Evolutionary conservation across 2,329 filamentous ascomycete genomes (phyloP).

Genomic region (Xylaria sp.): DNA sequence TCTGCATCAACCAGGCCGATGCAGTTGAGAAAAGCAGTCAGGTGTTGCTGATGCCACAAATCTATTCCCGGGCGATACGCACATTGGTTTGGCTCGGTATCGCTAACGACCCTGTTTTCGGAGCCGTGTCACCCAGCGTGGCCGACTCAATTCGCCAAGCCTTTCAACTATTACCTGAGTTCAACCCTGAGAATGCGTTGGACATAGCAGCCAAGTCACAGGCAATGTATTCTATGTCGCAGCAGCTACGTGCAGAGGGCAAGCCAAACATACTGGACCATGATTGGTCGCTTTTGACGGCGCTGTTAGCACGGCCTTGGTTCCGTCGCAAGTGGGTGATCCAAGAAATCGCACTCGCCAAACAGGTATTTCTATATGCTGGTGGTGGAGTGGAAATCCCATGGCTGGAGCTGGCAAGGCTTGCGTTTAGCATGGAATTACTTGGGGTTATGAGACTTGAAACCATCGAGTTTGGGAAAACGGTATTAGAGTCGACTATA

Average conservation of each 20-base stretch:
- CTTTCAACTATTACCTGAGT: slow-evolving; percentile 4
- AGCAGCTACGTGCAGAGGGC: slow-evolving; percentile 11
- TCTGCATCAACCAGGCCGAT: slow-evolving; percentile 19
- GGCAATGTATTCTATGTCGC: not conserved
- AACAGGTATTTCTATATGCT: slow-evolving; percentile 5
- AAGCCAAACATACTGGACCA: slow-evolving; percentile 23
- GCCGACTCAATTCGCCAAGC: slow-evolving; percentile 7
- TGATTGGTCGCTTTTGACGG: slow-evolving; percentile 21
- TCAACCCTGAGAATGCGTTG: not conserved
- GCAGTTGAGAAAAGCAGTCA: slow-evolving; percentile 14
- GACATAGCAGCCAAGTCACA: slow-evolving; percentile 1
- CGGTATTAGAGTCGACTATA: not conserved
- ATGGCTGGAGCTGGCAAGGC: slow-evolving; percentile 16
- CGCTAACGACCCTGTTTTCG: slow-evolving; percentile 11
- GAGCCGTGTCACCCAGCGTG: slow-evolving; percentile 15
- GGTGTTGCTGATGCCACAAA: slow-evolving; percentile 25
- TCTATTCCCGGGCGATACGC: slow-evolving; percentile 24
- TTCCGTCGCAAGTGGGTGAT: slow-evolving; percentile 31
- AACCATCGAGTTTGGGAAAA: not conserved
- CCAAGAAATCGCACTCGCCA: slow-evolving; percentile 23
- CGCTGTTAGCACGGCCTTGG: slow-evolving; percentile 23
- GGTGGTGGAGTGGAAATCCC: slow-evolving; percentile 16
- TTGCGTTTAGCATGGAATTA: slow-evolving; percentile 8
- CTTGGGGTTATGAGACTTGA: not conserved
- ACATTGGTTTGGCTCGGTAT: slow-evolving; percentile 24